Base-by-base conservation (phyloP, 345 rosid genomes). In the Anastatica hierochuntica region DNA sequence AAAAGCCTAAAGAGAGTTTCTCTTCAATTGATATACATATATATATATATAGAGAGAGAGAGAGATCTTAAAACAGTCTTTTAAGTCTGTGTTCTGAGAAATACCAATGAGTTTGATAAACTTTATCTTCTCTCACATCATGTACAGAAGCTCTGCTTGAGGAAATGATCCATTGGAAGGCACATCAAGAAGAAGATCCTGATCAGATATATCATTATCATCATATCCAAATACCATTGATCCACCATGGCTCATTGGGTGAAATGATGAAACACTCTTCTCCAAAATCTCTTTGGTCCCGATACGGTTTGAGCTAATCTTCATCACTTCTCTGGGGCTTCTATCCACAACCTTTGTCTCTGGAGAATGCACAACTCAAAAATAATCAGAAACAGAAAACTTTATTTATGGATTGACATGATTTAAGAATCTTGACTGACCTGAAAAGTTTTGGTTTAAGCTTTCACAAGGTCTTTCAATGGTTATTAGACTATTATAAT, bases 131-230 rank as follows among this genome's bases (percentile, higher is more conserved):
- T 58, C 24, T 53, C 51, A 67, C 31, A 54, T 53, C 53, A 53
- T 60, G 10, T 60, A 74, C 63, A 92, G 96, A 49, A 92, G 94
- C 74, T 92, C 98, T 24, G 98, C 97, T 61, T 85, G 88, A 34
- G 94, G 82, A 58, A 92, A 92, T 49, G 86, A 92, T 63, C 84
- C 69, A 27, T 81, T 83, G 48, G 78, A 80, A 43, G 98, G 95
- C 46, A 92, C 84, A 16, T 88, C 85, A 55, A 88, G 63, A 58
- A 92, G 90, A 73, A 92, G 73, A 65, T 85, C 94, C 49, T 85
- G 83, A 48, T 85, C 84, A 21, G 75, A 79, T 4, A 53, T 47
- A 24, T 47, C 72, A 67, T 47, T 53, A 49, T 65, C 80, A 63
- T 78, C 96, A 56, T 71, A 79, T 1, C 71, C 68, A 59, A 63